Percentiles rank a stretch among this genome's conserved stretches.
Conservation (phyloP, 495 filamentous ascomycete genomes). For the Penicillium parvum region DNA sequence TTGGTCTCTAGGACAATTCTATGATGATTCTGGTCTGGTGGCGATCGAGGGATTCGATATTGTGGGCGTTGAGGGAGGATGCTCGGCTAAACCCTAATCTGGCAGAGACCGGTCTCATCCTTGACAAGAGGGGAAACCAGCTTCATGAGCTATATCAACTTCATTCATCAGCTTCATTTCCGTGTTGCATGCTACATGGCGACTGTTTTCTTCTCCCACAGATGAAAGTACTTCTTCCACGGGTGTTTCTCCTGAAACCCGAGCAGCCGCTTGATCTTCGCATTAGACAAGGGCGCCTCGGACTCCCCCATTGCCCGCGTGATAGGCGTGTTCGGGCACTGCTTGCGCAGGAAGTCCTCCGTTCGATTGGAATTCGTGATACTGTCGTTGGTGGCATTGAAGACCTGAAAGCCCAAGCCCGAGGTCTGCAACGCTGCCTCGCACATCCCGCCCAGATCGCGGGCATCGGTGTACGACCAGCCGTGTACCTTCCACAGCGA, state of each 20-base stretch:
- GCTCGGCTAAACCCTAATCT: conserved; percentile 47
- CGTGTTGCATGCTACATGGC: not conserved
- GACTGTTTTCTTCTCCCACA: conserved; percentile 17
- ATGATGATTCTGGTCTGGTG: too few species aligned
- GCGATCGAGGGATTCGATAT: conserved; percentile 7
- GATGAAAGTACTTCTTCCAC: conserved; percentile 40
- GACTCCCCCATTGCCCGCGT: conserved; percentile 47
- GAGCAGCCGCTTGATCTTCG: conserved; percentile 51
- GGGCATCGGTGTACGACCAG: conserved; percentile 56
- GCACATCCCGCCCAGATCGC: conserved; percentile 49
- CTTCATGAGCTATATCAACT: not conserved
- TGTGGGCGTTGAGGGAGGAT: conserved; percentile 27
- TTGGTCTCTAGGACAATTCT: too few species aligned
- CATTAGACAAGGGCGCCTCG: conserved; percentile 54
- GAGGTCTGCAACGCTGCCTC: conserved; percentile 14
- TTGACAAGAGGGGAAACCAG: not conserved
- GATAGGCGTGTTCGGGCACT: conserved; percentile 40
- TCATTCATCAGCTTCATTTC: not conserved
- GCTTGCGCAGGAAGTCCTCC: conserved; percentile 35
- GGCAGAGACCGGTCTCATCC: not conserved
- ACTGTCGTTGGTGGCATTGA: conserved; percentile 56
- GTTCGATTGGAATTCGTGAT: conserved; percentile 35
- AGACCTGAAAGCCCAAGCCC: conserved; percentile 54
- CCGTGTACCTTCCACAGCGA: conserved; percentile 50
- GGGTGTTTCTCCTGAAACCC: conserved; percentile 53